A percentile compares a stretch with the other conserved stretches of the same genome.
phyloP scores from a whole-genome alignment of 2,329 filamentous ascomycete species.

The Ophiosphaerella herpotricha region DNA sequence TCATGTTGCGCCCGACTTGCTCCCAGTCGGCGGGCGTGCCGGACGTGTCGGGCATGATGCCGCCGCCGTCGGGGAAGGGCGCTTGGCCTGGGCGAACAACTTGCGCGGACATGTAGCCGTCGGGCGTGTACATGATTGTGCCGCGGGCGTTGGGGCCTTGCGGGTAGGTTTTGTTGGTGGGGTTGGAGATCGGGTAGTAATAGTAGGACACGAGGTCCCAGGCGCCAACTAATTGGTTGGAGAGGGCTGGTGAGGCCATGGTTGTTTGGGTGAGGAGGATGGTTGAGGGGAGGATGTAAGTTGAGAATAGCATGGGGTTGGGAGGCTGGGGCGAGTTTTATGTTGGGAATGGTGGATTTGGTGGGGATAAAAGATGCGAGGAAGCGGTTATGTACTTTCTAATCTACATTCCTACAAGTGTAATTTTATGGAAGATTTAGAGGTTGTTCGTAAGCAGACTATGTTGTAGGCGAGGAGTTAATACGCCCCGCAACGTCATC shows the following conservation, averaged over 20 bases:
- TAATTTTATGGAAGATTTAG: no score
- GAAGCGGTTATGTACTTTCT: no score
- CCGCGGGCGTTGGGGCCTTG: conserved; percentile 45
- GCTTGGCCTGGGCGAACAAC: conserved; percentile 44
- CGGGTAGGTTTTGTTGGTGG: conserved; percentile 26
- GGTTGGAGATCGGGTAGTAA: conserved; percentile 2
- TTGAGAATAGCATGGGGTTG: no score
- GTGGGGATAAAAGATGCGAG: no score
- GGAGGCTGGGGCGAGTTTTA: no score
- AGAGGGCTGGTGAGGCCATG: neutral
- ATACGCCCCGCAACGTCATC: no score
- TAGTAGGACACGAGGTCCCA: conserved; percentile 13
- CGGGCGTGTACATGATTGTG: conserved; percentile 47
- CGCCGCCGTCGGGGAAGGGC: conserved; percentile 6
- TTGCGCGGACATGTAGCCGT: conserved; percentile 47
- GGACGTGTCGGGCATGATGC: conserved; percentile 3
- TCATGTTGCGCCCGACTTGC: conserved; percentile 9
- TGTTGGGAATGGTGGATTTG: no score
- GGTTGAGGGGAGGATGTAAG: no score
- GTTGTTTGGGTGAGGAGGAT: no score
- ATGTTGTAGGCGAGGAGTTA: no score
- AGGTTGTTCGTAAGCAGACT: no score
- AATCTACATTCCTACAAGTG: no score
- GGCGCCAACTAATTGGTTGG: conserved; percentile 7
- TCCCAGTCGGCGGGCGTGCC: conserved; percentile 12